These are phyloP conservation scores for Euclidium syriacum DNA, from an alignment of 345 rosid genomes.

Conservation along the genomic window DNA sequence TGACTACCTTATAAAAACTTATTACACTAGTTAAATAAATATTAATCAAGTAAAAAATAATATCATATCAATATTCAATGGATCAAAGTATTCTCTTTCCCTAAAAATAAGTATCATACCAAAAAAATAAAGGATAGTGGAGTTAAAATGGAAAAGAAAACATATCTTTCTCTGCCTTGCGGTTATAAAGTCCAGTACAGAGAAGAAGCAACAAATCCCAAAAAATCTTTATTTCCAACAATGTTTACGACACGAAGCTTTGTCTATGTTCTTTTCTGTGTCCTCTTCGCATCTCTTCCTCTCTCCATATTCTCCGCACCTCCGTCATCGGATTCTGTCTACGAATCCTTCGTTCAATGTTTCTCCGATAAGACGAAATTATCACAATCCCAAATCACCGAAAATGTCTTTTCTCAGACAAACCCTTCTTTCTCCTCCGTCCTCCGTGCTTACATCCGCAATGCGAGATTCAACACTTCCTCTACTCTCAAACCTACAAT, in stretches of 20 bases:
- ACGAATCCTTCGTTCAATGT: slow-evolving; percentile 42
- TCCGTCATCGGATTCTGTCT: slow-evolving; percentile 15
- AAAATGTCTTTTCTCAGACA: slow-evolving; percentile 29
- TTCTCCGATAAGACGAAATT: slow-evolving; percentile 27
- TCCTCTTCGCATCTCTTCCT: slow-evolving; percentile 14
- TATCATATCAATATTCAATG: neutral
- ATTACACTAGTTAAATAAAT: too few relatives aligned
- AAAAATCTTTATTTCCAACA: neutral
- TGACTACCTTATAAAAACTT: neutral
- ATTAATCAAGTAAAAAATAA: neutral
- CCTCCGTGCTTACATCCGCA: slow-evolving; percentile 50
- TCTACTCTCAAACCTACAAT: slow-evolving; percentile 42
- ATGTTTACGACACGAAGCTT: slow-evolving; percentile 12
- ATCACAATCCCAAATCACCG: slow-evolving; percentile 18
- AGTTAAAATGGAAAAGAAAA: neutral
- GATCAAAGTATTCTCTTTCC: neutral
- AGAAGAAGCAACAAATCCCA: neutral
- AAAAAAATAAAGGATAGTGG: neutral
- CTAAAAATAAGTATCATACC: neutral
- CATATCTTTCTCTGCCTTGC: neutral
- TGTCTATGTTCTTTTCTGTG: neutral
- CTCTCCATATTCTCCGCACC: slow-evolving; percentile 15
- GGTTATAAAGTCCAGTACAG: slow-evolving; percentile 21
- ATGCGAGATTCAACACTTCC: slow-evolving; percentile 47
- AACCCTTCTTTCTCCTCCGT: slow-evolving; percentile 41